These are phyloP conservation scores for Circinella minor DNA, from an alignment of 371 early-diverging fungal species.

Conservation along the genomic window DNA sequence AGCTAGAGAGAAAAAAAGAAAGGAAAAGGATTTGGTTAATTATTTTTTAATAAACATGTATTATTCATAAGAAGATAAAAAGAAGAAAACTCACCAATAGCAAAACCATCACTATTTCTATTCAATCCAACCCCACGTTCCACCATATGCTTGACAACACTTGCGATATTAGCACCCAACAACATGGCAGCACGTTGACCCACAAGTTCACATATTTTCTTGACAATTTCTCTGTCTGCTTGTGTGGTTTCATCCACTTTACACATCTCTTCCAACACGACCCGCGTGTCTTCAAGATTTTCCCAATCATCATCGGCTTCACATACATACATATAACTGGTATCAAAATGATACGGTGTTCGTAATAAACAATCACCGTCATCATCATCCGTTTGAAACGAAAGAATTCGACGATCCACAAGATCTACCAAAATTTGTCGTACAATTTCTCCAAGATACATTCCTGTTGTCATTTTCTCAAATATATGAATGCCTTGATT, in stretches of 20 bases:
- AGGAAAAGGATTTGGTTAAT: no score
- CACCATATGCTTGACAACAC: slow-evolving; percentile 44
- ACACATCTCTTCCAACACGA: slow-evolving; percentile 53
- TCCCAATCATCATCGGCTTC: slow-evolving; percentile 42
- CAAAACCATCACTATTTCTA: slow-evolving; percentile 31
- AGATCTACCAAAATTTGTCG: slow-evolving; percentile 80
- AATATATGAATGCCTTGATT: slow-evolving; percentile 81
- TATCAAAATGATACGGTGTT: slow-evolving; percentile 77
- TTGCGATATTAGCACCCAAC: slow-evolving; percentile 46
- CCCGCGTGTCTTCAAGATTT: slow-evolving; percentile 45
- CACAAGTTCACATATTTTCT: slow-evolving; percentile 45
- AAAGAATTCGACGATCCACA: slow-evolving; percentile 69
- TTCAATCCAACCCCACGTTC: slow-evolving; percentile 38
- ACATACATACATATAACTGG: slow-evolving; percentile 75
- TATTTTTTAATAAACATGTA: no score
- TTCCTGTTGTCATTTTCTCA: slow-evolving; percentile 93
- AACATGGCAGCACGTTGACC: slow-evolving; percentile 48
- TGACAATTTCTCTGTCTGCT: slow-evolving; percentile 48
- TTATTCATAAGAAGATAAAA: neutral
- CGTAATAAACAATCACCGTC: slow-evolving; percentile 41
- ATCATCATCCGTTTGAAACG: slow-evolving; percentile 53
- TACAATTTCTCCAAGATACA: slow-evolving; percentile 92
- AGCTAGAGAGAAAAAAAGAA: slow-evolving; percentile 25
- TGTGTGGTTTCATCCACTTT: slow-evolving; percentile 37
- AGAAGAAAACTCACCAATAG: slow-evolving; percentile 45